Evolutionary conservation across 495 filamentous ascomycete species (phyloP).

Genomic region (Xylaria grammica): DNA sequence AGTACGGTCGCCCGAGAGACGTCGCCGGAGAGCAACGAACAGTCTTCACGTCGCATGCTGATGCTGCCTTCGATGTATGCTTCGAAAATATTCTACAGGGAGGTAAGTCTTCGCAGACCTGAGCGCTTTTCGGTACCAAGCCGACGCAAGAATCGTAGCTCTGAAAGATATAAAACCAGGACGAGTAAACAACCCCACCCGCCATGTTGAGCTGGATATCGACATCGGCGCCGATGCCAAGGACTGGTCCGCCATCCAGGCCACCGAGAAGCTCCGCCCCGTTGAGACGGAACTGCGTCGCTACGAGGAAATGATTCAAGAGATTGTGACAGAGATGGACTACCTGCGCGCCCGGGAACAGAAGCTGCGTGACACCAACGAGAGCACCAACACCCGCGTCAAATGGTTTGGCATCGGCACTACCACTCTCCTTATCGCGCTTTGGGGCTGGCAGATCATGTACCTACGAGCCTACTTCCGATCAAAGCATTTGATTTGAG

Average conservation of each 20-base stretch:
- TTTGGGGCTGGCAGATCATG: conserved; percentile 96
- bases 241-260: conserved; percentile 97
- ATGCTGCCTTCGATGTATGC: conserved; percentile 96
- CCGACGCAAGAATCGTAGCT: conserved; percentile 40
- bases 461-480: conserved; percentile 98
- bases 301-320: conserved; percentile 83
- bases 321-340: conserved; percentile 87
- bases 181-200: conserved; percentile 63
- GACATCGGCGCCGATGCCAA: conserved; percentile 98
- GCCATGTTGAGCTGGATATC: conserved; percentile 92
- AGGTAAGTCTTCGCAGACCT: conserved; percentile 57
- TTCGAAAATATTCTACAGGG: conserved; percentile 83
- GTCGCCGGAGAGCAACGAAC: conserved; percentile 89
- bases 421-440: conserved; percentile 87
- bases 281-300: conserved; percentile 94
- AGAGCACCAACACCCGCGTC: conserved; percentile 98
- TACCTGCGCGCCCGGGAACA: conserved; percentile 91
- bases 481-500: conserved; percentile 87
- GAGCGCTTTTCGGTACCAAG: background rate
- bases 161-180: conserved; percentile 40
- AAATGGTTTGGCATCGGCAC: conserved; percentile 98
- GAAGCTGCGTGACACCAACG: conserved; percentile 96
- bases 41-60: conserved; percentile 93
- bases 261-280: conserved; percentile 96
- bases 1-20: conserved; percentile 90